These are phyloP conservation scores for Casuarina equisetifolia DNA, from an alignment of 306 rosid genomes.

Conservation along the genomic window DNA sequence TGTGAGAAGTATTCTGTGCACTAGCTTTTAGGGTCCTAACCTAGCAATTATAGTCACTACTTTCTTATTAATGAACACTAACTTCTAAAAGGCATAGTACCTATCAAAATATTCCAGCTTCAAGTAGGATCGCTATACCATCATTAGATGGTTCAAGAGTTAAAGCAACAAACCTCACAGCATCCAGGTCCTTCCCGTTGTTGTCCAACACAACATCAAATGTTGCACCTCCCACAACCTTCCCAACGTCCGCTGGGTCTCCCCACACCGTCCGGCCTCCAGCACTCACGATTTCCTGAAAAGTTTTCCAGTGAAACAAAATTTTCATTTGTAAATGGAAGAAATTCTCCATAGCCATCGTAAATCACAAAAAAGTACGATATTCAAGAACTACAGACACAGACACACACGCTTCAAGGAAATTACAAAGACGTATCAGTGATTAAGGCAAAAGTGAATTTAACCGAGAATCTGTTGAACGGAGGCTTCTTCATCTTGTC, in stretches of 20 bases:
- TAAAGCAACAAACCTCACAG: slow-evolving; percentile 58
- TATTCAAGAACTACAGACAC: background rate
- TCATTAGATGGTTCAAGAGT: background rate
- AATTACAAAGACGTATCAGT: background rate
- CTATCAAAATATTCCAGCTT: background rate
- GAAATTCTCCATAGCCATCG: slow-evolving; percentile 18
- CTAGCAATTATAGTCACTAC: background rate
- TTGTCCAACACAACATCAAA: slow-evolving; percentile 95
- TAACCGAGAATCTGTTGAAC: slow-evolving; percentile 79
- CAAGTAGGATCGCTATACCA: background rate
- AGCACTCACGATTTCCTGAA: slow-evolving; percentile 80
- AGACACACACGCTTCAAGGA: background rate
- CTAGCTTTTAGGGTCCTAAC: background rate
- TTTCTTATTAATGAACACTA: background rate
- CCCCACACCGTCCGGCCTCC: slow-evolving; percentile 93
- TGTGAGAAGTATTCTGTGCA: background rate
- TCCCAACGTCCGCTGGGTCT: slow-evolving; percentile 68
- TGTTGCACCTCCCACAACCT: slow-evolving; percentile 55
- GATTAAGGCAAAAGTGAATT: slow-evolving; percentile 1
- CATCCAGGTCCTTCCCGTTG: slow-evolving; percentile 88
- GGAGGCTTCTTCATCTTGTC: slow-evolving; percentile 96
- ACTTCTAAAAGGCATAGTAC: background rate
- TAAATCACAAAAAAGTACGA: background rate
- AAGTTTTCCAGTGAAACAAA: slow-evolving; percentile 14
- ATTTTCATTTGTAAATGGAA: background rate